Percentiles rank a stretch among this genome's conserved stretches.
Conservation (phyloP, 225 moss, liverwort and hornwort genomes). For the Bryoerythrophyllum caledonicum region DNA sequence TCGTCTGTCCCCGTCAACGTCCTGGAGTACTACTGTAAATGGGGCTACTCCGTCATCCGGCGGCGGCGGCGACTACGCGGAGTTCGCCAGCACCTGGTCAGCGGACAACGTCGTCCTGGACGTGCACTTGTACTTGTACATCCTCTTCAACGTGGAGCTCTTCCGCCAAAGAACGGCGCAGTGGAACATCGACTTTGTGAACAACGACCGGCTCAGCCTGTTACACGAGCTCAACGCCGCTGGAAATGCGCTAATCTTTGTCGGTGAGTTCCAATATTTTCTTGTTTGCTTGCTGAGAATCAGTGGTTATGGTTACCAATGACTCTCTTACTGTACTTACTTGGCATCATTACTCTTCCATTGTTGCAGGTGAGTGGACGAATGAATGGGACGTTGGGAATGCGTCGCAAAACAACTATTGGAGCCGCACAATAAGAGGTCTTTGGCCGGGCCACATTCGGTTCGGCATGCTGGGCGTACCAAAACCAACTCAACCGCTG, state of each 20-base stretch:
- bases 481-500: conserved; percentile 48
- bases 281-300: no score
- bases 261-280: conserved; percentile 29
- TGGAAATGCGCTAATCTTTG: conserved; percentile 44
- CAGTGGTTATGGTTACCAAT: no score
- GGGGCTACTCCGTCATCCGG: conserved; percentile 37
- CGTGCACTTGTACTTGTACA: conserved; percentile 51
- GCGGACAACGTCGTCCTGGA: conserved; percentile 49
- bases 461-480: conserved; percentile 49
- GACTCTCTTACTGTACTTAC: not conserved
- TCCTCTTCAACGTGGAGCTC: conserved; percentile 37
- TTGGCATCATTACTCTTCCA: not conserved
- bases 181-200: conserved; percentile 52
- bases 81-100: conserved; percentile 38
- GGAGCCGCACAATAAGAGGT: conserved; percentile 48
- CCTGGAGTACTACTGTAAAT: conserved; percentile 46
- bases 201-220: conserved; percentile 30
- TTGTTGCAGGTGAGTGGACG: conserved; percentile 45
- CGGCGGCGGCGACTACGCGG: conserved; percentile 36
- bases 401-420: conserved; percentile 44
- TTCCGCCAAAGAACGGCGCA: conserved; percentile 29
- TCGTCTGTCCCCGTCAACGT: conserved; percentile 27
- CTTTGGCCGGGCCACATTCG: conserved; percentile 35
- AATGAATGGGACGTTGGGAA: conserved; percentile 51
- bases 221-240: conserved; percentile 31